Evolutionary conservation across 148 eudicot genomes (phyloP), one percentile per base, ranked within the genome.

Genomic region (Vaccinium macrocarpon): DNA sequence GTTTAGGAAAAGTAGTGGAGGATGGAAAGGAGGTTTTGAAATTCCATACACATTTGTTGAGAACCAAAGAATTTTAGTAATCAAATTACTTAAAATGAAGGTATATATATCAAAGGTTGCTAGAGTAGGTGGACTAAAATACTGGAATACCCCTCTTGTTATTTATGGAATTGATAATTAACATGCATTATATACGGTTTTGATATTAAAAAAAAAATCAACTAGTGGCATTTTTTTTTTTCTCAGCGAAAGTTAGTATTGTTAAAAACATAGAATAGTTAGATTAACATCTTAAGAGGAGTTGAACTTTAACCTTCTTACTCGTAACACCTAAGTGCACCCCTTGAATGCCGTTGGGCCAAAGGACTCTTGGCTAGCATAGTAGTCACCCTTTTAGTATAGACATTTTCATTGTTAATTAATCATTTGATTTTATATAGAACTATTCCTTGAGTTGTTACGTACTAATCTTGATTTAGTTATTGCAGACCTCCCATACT

Each of bases 1-100:
- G 84, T 88, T 91, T 89, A 90, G 87, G 85, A 56, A 88, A 91
- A 89, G 91, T 89, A 89, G 91, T 89, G 85, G 82, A 51, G n/a
- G 91, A 85, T 85, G 83, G 86, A 87, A 90, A 92, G 83, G 87
- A 84, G 87, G 88, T 21, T 88, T 90, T 91, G 91, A 92, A 92
- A 86, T 89, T 89, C 79, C 46, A 38, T 87, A 83, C 89, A 87
- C 86, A 84, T 74, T 84, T 81, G 79, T 49, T 84, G 75, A 8
- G 76, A 27, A 49, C 42, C 80, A 5, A 51, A 76, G 75, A 66
- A 66, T 66, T 11, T 66, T 66, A 10, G 27, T 14, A 73, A 19
- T 53, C 19, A 62, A 78, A 10, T 23, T 8, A 72, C 70, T 82
- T 35, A 76, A 57, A 49, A 19, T 15, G 83, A 48, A 49, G 38